These are phyloP conservation scores for Suhomyces atakaporum DNA, from an alignment of 1,139 yeast species.

Conservation along the genomic window DNA sequence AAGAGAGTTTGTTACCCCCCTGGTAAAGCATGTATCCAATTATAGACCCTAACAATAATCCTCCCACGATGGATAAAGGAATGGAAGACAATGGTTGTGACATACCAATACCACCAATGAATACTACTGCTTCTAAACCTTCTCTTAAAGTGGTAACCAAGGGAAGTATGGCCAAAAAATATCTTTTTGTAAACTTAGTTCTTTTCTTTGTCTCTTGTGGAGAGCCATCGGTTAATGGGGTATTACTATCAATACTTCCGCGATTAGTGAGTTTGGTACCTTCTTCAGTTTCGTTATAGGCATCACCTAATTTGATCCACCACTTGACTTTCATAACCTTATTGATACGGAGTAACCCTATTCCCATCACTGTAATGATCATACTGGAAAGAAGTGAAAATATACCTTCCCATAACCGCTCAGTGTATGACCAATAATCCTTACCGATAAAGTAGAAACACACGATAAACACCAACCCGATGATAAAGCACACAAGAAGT, in stretches of 20 bases:
- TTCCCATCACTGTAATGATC: slow-evolving; percentile 87
- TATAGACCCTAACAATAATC: slow-evolving; percentile 34
- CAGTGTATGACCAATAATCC: slow-evolving; percentile 81
- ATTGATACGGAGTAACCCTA: slow-evolving; percentile 80
- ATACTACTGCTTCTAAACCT: slow-evolving; percentile 51
- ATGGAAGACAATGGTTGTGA: slow-evolving; percentile 40
- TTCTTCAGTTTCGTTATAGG: slow-evolving; percentile 24
- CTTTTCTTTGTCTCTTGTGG: slow-evolving; percentile 4
- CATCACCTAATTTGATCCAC: slow-evolving; percentile 51
- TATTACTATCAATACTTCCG: slow-evolving; percentile 16
- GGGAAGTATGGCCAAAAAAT: slow-evolving; percentile 45
- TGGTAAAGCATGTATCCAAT: slow-evolving; percentile 42
- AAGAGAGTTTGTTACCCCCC: slow-evolving; percentile 44
- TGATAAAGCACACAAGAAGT: slow-evolving; percentile 66
- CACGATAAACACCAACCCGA: slow-evolving; percentile 75
- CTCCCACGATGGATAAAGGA: slow-evolving; percentile 40
- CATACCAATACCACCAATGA: slow-evolving; percentile 51
- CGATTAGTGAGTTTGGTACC: slow-evolving; percentile 8
- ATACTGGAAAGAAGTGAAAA: slow-evolving; percentile 79
- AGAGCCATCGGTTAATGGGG: slow-evolving; percentile 11
- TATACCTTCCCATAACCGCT: slow-evolving; percentile 88
- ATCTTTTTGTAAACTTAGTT: slow-evolving; percentile 30
- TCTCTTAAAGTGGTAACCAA: slow-evolving; percentile 50
- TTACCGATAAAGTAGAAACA: slow-evolving; percentile 76
- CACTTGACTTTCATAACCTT: slow-evolving; percentile 50